phyloP scores from a whole-genome alignment of 1,139 yeast genomes.

The Insectozyma bohioensis region DNA sequence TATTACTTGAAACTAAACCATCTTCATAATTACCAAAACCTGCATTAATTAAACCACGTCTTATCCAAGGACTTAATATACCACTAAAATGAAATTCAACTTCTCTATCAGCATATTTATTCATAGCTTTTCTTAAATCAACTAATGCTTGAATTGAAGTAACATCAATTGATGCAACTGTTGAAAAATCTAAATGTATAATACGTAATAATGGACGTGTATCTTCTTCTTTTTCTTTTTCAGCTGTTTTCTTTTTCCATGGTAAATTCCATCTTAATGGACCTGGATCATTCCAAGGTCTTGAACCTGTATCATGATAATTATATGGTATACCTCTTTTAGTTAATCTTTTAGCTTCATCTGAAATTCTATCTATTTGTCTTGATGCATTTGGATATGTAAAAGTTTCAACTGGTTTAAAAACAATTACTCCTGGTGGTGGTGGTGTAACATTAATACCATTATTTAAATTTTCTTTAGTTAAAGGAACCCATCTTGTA shows the following conservation, averaged over 20 bases:
- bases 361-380: constrained; percentile 69
- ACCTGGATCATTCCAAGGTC: constrained; percentile 94
- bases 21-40: constrained; percentile 73
- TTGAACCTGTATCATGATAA: constrained; percentile 55
- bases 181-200: constrained; percentile 77
- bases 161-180: constrained; percentile 73
- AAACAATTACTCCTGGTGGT: constrained; percentile 88
- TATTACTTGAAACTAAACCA: constrained; percentile 39
- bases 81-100: constrained; percentile 92
- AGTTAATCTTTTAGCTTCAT: constrained; percentile 63
- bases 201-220: constrained; percentile 67
- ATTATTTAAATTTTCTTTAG: constrained; percentile 55
- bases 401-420: constrained; percentile 78
- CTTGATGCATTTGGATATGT: constrained; percentile 78
- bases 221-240: constrained; percentile 32
- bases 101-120: constrained; percentile 75
- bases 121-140: constrained; percentile 72
- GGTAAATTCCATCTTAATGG: constrained; percentile 48
- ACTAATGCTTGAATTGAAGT: constrained; percentile 78
- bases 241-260: constrained; percentile 21
- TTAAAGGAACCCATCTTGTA: constrained; percentile 80
- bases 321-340: constrained; percentile 55
- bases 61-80: constrained; percentile 81
- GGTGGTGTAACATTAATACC: constrained; percentile 66
- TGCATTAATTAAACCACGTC: constrained; percentile 69